Evolutionary conservation across 495 filamentous ascomycete genomes (phyloP).

Genomic region (Aspergillus diversus): DNA sequence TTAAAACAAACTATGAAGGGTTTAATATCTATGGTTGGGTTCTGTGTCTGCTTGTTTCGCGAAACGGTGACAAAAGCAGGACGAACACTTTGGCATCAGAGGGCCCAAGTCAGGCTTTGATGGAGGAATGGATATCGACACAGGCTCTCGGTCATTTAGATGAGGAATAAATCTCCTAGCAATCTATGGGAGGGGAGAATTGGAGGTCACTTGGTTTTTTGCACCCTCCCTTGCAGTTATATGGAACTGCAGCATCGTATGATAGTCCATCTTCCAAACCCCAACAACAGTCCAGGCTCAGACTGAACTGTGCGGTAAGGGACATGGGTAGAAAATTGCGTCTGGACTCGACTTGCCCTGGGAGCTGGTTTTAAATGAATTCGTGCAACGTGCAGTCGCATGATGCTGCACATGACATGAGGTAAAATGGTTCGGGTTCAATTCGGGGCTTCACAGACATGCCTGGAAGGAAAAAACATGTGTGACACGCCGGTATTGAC

Average conservation of each 20-base stretch:
- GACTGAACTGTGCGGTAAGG: neutral
- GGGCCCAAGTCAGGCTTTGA: conserved; percentile 68
- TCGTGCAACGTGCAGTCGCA: conserved; percentile 8
- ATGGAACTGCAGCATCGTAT: too few relatives aligned
- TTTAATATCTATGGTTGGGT: conserved; percentile 93
- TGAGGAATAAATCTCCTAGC: conserved; percentile 39
- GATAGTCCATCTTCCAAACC: too few relatives aligned
- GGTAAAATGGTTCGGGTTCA: neutral
- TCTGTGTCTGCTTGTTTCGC: conserved; percentile 86
- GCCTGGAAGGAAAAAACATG: too few relatives aligned
- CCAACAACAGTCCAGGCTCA: neutral
- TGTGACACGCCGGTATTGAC: too few relatives aligned
- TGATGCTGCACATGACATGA: neutral
- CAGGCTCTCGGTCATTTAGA: conserved; percentile 54
- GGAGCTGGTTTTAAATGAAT: neutral
- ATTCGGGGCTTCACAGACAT: too few relatives aligned
- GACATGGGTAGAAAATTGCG: neutral
- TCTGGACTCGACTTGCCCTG: neutral
- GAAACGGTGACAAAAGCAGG: conserved; percentile 53
- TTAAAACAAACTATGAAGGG: conserved; percentile 88
- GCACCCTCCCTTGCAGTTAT: too few relatives aligned
- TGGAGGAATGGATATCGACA: conserved; percentile 92
- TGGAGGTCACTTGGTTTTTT: too few relatives aligned
- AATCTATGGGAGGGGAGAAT: neutral
- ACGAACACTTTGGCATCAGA: conserved; percentile 34